Conservation (phyloP, 495 filamentous ascomycete genomes). For the Penicillium atrosanguineum region DNA sequence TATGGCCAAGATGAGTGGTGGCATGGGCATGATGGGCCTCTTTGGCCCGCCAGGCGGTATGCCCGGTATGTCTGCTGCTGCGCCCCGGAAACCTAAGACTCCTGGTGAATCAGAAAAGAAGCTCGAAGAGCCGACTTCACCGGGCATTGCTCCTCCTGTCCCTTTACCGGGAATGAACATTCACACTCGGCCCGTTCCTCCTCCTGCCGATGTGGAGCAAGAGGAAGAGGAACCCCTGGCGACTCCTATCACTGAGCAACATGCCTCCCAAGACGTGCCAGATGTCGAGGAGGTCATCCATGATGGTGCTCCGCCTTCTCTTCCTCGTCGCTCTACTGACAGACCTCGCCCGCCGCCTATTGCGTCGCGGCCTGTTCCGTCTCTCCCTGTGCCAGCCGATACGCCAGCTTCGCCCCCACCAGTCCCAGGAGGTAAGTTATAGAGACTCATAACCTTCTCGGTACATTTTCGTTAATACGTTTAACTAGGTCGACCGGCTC, state of each 20-base stretch:
- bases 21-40: conserved; percentile 96
- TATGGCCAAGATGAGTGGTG: conserved; percentile 98
- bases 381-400: conserved; percentile 57
- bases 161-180: conserved; percentile 69
- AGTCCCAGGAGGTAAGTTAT: conserved; percentile 62
- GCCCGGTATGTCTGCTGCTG: conserved; percentile 42
- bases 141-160: conserved; percentile 63
- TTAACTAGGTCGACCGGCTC: conserved; percentile 55
- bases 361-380: conserved; percentile 42
- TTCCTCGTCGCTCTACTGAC: conserved; percentile 45
- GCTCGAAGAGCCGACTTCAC: conserved; percentile 50
- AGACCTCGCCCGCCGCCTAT: conserved; percentile 38
- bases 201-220: conserved; percentile 37
- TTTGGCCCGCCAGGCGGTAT: conserved; percentile 79
- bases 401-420: conserved; percentile 68
- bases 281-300: conserved; percentile 59
- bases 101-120: conserved; percentile 68
- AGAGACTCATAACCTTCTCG: neutral
- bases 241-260: conserved; percentile 42
- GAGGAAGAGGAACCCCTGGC: conserved; percentile 40
- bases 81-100: conserved; percentile 47
- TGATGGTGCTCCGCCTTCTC: conserved; percentile 44
- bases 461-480: conserved; percentile 18
- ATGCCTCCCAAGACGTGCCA: conserved; percentile 50
- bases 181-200: conserved; percentile 33